Evolutionary conservation across 768 basidiomycete genomes (phyloP).

Genomic region (Tephrocybe rancida): DNA sequence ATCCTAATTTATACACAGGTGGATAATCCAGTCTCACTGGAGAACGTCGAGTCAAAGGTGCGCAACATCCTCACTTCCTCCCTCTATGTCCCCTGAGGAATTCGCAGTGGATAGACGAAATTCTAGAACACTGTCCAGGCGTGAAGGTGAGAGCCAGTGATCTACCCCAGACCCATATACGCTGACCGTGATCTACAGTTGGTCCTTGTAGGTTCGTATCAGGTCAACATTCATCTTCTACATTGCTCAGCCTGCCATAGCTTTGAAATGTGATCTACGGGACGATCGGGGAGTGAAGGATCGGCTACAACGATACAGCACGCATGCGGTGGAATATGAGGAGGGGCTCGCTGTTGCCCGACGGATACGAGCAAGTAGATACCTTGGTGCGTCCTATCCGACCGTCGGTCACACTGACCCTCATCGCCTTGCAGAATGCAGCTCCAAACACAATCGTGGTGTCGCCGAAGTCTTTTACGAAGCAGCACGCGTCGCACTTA

Average conservation of each 20-base stretch:
- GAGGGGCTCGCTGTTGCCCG: constrained; percentile 87
- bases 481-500: constrained; percentile 82
- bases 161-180: constrained; percentile 1
- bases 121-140: constrained; percentile 90
- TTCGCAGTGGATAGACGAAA: constrained; percentile 88
- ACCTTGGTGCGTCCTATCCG: constrained; percentile 68
- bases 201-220: constrained; percentile 80
- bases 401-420: background rate
- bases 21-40: constrained; percentile 92
- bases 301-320: constrained; percentile 68
- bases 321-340: constrained; percentile 86
- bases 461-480: constrained; percentile 94
- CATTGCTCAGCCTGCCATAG: constrained; percentile 38
- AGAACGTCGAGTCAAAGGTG: constrained; percentile 95
- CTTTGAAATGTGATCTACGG: constrained; percentile 93
- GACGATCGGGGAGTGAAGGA: constrained; percentile 78
- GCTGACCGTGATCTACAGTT: constrained; percentile 52
- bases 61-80: background rate
- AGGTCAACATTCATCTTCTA: background rate
- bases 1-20: constrained; percentile 47
- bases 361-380: constrained; percentile 90
- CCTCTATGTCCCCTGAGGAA: background rate
- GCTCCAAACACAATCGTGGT: constrained; percentile 95
- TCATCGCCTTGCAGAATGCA: constrained; percentile 69
- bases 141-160: constrained; percentile 67